These are phyloP conservation scores for Aspergillus spinulosporus DNA, from an alignment of 2,329 filamentous ascomycete species.

Conservation along the genomic window DNA sequence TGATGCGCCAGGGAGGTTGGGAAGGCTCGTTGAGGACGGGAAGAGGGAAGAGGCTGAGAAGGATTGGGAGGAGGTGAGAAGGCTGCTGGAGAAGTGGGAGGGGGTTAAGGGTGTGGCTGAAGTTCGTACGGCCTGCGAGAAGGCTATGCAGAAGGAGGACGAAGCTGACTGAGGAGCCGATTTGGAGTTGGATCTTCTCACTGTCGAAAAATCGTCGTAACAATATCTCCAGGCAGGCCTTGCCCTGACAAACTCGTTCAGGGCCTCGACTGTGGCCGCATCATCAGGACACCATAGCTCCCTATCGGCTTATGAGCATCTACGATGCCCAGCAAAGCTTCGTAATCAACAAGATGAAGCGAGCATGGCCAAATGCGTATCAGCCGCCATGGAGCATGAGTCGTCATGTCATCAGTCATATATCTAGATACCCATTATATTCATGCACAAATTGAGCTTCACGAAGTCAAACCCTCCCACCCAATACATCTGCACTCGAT, in stretches of 20 bases:
- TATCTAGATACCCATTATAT: slow-evolving; percentile 9
- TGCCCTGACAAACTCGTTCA: neutral
- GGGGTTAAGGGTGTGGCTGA: slow-evolving; percentile 46
- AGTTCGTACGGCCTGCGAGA: slow-evolving; percentile 41
- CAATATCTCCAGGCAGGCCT: neutral
- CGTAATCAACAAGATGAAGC: neutral
- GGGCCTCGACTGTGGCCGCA: neutral
- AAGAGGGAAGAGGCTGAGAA: slow-evolving; percentile 42
- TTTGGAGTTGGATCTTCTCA: neutral
- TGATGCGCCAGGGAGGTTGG: slow-evolving; percentile 41
- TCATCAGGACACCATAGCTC: neutral
- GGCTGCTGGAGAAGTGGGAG: slow-evolving; percentile 44
- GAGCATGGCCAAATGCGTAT: neutral
- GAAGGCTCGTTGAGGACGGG: slow-evolving; percentile 38
- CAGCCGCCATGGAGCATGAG: neutral
- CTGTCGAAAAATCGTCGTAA: neutral
- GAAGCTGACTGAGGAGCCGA: slow-evolving; percentile 28
- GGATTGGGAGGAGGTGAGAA: slow-evolving; percentile 45
- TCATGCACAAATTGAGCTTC: slow-evolving; percentile 10
- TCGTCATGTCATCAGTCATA: slow-evolving; percentile 1
- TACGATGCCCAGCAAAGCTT: neutral
- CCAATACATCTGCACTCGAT: slow-evolving; percentile 42
- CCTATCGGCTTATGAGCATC: neutral
- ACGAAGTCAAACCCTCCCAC: slow-evolving; percentile 24
- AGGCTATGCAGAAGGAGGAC: slow-evolving; percentile 34